These are phyloP conservation scores for Coniosporium tulheliwenetii DNA, from an alignment of 2,329 filamentous ascomycete species.

Conservation along the genomic window DNA sequence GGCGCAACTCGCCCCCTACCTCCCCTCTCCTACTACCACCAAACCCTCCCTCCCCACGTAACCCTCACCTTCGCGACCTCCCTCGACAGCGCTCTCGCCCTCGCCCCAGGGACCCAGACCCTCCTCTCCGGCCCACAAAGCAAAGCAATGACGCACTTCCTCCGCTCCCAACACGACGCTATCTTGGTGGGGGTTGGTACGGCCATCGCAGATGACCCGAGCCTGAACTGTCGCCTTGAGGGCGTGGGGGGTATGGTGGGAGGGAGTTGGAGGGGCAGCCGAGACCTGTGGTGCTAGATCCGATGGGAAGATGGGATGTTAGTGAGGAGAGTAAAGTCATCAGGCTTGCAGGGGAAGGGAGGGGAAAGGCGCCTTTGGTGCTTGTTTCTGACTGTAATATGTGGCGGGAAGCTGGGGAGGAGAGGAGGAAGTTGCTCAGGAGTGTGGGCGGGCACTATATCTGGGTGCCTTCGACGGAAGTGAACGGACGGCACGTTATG, in stretches of 20 bases:
- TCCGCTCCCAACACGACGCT: slow-evolving; percentile 67
- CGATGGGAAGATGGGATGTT: slow-evolving; percentile 56
- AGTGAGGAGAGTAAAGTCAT: slow-evolving; percentile 45
- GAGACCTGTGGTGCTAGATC: slow-evolving; percentile 69
- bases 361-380: slow-evolving; percentile 60
- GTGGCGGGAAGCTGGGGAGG: too few relatives aligned
- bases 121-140: slow-evolving; percentile 66
- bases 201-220: slow-evolving; percentile 69
- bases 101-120: slow-evolving; percentile 67
- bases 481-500: slow-evolving; percentile 22
- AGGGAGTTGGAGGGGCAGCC: slow-evolving; percentile 47
- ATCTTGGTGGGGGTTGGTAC: slow-evolving; percentile 79
- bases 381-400: too few relatives aligned
- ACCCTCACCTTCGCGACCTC: slow-evolving; percentile 87
- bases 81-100: slow-evolving; percentile 65
- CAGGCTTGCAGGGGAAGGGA: slow-evolving; percentile 44
- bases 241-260: slow-evolving; percentile 41
- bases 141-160: slow-evolving; percentile 86
- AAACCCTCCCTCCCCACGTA: slow-evolving; percentile 31
- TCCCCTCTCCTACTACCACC: slow-evolving; percentile 21
- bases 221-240: slow-evolving; percentile 64
- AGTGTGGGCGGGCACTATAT: slow-evolving; percentile 8
- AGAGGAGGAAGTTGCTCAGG: slow-evolving; percentile 20
- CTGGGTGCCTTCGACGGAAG: slow-evolving; percentile 18
- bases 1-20: slow-evolving; percentile 34